Conservation (phyloP, 805 yeast species). For the Wickerhamiella dianesei region DNA sequence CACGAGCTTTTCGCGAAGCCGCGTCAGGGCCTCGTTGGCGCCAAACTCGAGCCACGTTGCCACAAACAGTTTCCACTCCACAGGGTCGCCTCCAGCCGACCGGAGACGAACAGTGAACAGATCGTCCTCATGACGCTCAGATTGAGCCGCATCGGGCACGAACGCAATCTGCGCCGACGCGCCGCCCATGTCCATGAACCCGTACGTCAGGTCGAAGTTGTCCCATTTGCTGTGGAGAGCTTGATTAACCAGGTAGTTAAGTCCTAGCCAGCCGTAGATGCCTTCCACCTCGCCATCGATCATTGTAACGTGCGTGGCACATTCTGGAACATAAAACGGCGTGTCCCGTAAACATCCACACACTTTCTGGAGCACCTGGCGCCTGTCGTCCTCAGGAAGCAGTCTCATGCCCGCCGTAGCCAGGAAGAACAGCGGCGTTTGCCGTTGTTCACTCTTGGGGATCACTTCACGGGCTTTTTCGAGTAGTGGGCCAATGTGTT, state of each 20-base stretch:
- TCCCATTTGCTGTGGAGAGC: slow-evolving; percentile 32
- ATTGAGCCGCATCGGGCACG: slow-evolving; percentile 57
- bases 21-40: slow-evolving; percentile 77
- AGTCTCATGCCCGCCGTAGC: slow-evolving; percentile 97
- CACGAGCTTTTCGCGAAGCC: slow-evolving; percentile 42
- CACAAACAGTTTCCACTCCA: slow-evolving; percentile 77
- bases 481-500: slow-evolving; percentile 54
- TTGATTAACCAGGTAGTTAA: slow-evolving; percentile 55
- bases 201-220: slow-evolving; percentile 35
- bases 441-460: slow-evolving; percentile 43
- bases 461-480: slow-evolving; percentile 56
- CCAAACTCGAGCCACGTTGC: slow-evolving; percentile 98
- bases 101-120: slow-evolving; percentile 52
- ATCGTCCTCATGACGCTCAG: slow-evolving; percentile 56
- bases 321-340: slow-evolving; percentile 41
- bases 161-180: slow-evolving; percentile 95
- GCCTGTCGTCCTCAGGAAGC: slow-evolving; percentile 40
- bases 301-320: slow-evolving; percentile 61
- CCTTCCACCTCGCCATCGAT: slow-evolving; percentile 96
- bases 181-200: slow-evolving; percentile 99
- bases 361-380: slow-evolving; percentile 41
- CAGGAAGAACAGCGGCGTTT: slow-evolving; percentile 78
- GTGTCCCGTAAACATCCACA: slow-evolving; percentile 46
- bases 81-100: slow-evolving; percentile 54
- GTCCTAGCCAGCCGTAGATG: slow-evolving; percentile 85